A percentile compares a stretch with the other conserved stretches of the same genome.
Conservation (phyloP, 345 rosid genomes). For the Lepidium sativum region DNA sequence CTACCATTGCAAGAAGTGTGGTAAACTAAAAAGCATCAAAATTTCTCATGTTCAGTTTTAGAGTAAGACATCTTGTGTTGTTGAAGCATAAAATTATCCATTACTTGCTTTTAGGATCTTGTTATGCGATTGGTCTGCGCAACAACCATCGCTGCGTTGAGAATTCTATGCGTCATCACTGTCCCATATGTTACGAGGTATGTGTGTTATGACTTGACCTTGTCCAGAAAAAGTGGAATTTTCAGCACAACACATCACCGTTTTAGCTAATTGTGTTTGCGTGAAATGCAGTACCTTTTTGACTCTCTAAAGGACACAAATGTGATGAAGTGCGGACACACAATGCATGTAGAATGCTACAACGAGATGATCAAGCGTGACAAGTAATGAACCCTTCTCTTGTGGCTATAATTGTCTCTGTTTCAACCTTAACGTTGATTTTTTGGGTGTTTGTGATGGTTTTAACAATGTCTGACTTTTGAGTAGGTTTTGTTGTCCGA, state of each 20-base stretch:
- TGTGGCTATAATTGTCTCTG: neutral
- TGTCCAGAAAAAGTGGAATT: neutral
- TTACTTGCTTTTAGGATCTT: conserved; percentile 48
- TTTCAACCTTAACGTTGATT: neutral
- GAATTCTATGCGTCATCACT: conserved; percentile 95
- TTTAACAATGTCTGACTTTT: neutral
- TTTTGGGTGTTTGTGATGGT: neutral
- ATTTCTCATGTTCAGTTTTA: neutral
- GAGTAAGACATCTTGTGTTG: neutral
- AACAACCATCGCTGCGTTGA: conserved; percentile 86
- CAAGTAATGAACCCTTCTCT: conserved; percentile 44
- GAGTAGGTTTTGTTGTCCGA: conserved; percentile 78
- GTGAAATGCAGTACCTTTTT: conserved; percentile 60
- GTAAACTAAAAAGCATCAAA: conserved; percentile 28
- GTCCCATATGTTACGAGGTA: conserved; percentile 97
- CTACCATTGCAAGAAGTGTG: conserved; percentile 91
- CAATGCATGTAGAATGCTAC: conserved; percentile 83
- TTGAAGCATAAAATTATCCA: neutral
- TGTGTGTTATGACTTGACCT: neutral
- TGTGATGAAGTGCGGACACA: conserved; percentile 98
- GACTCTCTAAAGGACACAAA: conserved; percentile 84
- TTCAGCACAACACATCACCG: too few relatives aligned
- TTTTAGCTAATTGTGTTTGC: neutral
- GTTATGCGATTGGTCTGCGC: conserved; percentile 54
- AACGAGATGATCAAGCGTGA: conserved; percentile 72